phyloP scores from a whole-genome alignment of 208 protist genomes.

The Acanthamoeba triangularis region DNA sequence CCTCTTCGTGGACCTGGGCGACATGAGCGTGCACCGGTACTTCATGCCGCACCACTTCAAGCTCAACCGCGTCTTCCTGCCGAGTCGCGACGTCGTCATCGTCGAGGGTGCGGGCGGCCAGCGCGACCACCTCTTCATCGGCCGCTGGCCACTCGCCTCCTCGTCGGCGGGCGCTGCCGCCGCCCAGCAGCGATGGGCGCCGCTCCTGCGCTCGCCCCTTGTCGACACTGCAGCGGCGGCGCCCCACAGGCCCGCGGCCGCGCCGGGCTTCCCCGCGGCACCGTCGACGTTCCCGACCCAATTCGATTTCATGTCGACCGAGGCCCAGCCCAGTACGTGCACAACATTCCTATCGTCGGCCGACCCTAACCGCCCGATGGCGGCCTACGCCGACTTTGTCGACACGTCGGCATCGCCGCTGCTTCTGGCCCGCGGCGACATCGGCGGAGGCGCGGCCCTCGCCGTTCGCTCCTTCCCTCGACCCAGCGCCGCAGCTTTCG shows the following conservation, averaged over 20 bases:
- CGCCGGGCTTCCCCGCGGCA: not conserved
- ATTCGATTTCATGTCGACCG: slow-evolving; percentile 57
- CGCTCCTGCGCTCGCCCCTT: not conserved
- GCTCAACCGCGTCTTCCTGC: slow-evolving; percentile 30
- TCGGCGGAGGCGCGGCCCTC: not conserved
- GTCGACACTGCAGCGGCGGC: not conserved
- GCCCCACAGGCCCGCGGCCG: not conserved
- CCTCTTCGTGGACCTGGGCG: slow-evolving; percentile 11
- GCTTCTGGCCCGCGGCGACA: not conserved
- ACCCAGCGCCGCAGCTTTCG: not conserved
- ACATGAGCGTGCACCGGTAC: slow-evolving; percentile 18
- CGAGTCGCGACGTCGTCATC: slow-evolving; percentile 24
- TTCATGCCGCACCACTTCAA: slow-evolving; percentile 26
- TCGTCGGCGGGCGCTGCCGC: not conserved
- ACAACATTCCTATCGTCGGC: slow-evolving; percentile 51
- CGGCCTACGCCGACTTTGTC: slow-evolving; percentile 56
- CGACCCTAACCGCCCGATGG: slow-evolving; percentile 22
- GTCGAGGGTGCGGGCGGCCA: not conserved
- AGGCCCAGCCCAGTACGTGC: not conserved
- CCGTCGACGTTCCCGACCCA: slow-evolving; percentile 22
- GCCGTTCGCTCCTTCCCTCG: not conserved
- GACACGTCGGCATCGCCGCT: not conserved
- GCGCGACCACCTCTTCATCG: slow-evolving; percentile 6
- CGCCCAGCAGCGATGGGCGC: not conserved
- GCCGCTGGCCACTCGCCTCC: not conserved